phyloP scores from a whole-genome alignment of 441 rosid genomes.

The Isatis lusitanica region DNA sequence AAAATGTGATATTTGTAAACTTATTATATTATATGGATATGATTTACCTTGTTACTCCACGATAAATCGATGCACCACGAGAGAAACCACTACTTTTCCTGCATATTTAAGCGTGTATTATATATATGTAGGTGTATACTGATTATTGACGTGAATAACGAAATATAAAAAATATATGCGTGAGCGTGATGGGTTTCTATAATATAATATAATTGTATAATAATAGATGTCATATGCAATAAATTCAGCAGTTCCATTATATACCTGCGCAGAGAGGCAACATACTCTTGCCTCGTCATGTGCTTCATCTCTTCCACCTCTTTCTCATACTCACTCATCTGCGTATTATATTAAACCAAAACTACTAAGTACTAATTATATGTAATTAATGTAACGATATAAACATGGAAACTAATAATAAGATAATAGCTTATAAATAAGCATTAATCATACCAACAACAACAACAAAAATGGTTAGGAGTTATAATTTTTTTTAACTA shows the following conservation, averaged over 20 bases:
- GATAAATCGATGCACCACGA: conserved; percentile 92
- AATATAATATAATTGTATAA: neutral
- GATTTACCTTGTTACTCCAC: conserved; percentile 97
- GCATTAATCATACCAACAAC: neutral
- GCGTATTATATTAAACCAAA: conserved; percentile 11
- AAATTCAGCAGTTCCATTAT: conserved; percentile 15
- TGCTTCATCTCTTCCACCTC: conserved; percentile 76
- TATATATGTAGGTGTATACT: neutral
- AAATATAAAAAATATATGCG: neutral
- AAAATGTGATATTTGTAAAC: neutral
- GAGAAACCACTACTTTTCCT: conserved; percentile 98
- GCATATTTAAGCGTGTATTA: conserved; percentile 7
- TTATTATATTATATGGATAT: neutral
- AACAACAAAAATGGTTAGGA: neutral
- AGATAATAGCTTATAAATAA: neutral
- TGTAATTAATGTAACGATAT: neutral
- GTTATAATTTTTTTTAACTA: neutral
- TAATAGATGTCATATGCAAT: conserved; percentile 11
- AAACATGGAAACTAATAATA: neutral
- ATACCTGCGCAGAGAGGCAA: conserved; percentile 78
- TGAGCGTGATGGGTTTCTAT: conserved; percentile 15
- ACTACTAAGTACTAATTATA: neutral
- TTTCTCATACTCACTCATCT: conserved; percentile 61
- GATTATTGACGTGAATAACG: neutral
- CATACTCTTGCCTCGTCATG: conserved; percentile 78